Percentiles rank a stretch among this genome's conserved stretches.
phyloP scores from a whole-genome alignment of 257 asterid genomes.

The Ehretia macrophylla region DNA sequence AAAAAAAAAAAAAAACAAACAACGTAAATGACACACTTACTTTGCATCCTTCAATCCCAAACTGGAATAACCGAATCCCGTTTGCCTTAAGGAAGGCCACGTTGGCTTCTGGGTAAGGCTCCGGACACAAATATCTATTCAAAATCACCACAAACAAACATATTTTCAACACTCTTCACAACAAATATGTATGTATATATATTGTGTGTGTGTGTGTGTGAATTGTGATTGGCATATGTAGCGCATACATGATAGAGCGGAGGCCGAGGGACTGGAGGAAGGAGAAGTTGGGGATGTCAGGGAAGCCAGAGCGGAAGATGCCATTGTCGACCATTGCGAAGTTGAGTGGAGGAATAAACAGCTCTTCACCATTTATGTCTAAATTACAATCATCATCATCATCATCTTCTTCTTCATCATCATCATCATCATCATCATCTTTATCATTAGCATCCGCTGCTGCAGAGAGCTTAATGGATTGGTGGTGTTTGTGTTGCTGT shows the following conservation, averaged over 20 bases:
- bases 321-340: constrained; percentile 74
- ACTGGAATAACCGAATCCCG: constrained; percentile 64
- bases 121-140: constrained; percentile 71
- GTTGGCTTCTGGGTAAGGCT: constrained; percentile 69
- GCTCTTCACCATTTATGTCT: constrained; percentile 23
- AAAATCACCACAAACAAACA: constrained; percentile 1
- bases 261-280: constrained; percentile 66
- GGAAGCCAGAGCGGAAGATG: constrained; percentile 74
- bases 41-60: constrained; percentile 74
- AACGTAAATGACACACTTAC: constrained; percentile 29
- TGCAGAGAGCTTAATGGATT: constrained; percentile 23
- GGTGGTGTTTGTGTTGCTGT: constrained; percentile 1
- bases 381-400: constrained; percentile 17
- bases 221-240: too few relatives aligned
- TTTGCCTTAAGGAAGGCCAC: constrained; percentile 61
- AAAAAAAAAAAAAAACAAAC: not conserved
- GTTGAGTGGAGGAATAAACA: constrained; percentile 70
- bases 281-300: constrained; percentile 58
- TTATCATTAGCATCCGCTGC: too few relatives aligned
- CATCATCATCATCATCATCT: not conserved
- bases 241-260: constrained; percentile 65
- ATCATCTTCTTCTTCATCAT: constrained; percentile 5
- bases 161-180: not conserved
- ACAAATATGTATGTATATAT: not conserved
- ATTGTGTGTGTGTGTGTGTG: not conserved